A percentile compares a stretch with the other conserved stretches of the same genome.
Conservation (phyloP, 1,284 basidiomycete species). For the Sanghuangporus sanghuang region DNA sequence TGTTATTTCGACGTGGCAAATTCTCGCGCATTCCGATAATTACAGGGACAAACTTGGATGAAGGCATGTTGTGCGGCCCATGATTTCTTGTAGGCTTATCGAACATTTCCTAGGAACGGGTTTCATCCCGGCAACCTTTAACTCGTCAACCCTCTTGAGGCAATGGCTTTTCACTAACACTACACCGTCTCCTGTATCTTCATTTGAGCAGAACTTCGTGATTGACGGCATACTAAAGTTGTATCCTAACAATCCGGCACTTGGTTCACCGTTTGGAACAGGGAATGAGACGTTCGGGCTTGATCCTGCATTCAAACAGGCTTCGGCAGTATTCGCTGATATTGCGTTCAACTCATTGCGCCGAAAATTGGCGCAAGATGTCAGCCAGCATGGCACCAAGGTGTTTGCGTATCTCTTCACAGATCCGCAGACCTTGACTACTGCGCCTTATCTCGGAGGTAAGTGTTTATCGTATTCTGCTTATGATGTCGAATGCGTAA, state of each 20-base stretch:
- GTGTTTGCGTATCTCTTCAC: constrained; percentile 46
- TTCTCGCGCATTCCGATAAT: constrained; percentile 44
- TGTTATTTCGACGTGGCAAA: constrained; percentile 29
- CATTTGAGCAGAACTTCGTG: constrained; percentile 23
- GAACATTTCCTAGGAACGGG: constrained; percentile 17
- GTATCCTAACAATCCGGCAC: constrained; percentile 43
- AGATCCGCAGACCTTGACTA: constrained; percentile 29
- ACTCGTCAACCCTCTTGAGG: constrained; percentile 28
- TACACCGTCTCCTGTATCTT: constrained; percentile 29
- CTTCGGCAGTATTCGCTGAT: constrained; percentile 39
- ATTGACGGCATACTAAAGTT: constrained; percentile 33
- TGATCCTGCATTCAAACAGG: constrained; percentile 38
- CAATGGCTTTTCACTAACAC: constrained; percentile 28
- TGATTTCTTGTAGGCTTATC: neutral
- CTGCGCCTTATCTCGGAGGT: constrained; percentile 30
- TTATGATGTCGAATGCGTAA: neutral
- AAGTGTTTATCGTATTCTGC: constrained; percentile 2
- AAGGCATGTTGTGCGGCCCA: constrained; percentile 28
- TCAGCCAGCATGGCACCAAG: constrained; percentile 34
- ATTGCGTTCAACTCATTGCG: constrained; percentile 36
- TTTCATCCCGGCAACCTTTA: constrained; percentile 30
- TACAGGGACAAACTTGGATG: constrained; percentile 42
- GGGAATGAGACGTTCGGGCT: constrained; percentile 47
- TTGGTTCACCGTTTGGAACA: constrained; percentile 46
- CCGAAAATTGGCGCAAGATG: constrained; percentile 36